Conservation (phyloP, 1,284 basidiomycete genomes). For the Exsudoporus floridanus region DNA sequence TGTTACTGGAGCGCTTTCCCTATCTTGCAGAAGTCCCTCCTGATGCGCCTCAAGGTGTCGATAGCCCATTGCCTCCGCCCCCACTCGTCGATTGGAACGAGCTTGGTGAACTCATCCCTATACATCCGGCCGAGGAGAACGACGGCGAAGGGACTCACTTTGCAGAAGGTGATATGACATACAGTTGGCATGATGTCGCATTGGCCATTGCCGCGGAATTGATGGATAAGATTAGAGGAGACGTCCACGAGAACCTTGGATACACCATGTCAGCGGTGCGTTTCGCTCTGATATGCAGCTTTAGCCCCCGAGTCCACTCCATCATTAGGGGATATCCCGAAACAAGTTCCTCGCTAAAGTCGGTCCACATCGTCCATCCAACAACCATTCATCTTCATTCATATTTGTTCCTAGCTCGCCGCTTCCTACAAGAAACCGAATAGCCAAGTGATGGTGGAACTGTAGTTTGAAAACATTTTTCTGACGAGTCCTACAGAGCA, state of each 20-base stretch:
- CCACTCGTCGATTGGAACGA: slow-evolving; percentile 66
- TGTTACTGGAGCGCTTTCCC: slow-evolving; percentile 73
- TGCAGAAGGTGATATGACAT: slow-evolving; percentile 37
- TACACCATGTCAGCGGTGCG: slow-evolving; percentile 97
- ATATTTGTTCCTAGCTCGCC: slow-evolving; percentile 53
- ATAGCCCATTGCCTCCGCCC: slow-evolving; percentile 81
- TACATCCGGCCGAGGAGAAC: slow-evolving; percentile 39
- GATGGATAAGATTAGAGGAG: slow-evolving; percentile 75
- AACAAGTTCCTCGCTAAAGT: slow-evolving; percentile 97
- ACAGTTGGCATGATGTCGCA: slow-evolving; percentile 87
- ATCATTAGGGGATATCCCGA: slow-evolving; percentile 75
- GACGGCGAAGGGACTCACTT: slow-evolving; percentile 23
- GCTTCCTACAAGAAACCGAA: slow-evolving; percentile 91
- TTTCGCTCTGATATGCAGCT: slow-evolving; percentile 46
- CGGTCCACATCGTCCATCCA: slow-evolving; percentile 2
- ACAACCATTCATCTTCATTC: background rate
- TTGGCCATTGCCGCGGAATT: slow-evolving; percentile 87
- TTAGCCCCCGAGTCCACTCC: slow-evolving; percentile 34
- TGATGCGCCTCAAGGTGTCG: slow-evolving; percentile 69
- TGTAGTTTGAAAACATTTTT: background rate
- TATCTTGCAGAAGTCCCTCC: slow-evolving; percentile 70
- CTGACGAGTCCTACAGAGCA: slow-evolving; percentile 45
- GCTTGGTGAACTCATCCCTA: slow-evolving; percentile 71
- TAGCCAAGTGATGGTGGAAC: slow-evolving; percentile 55
- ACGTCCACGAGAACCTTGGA: slow-evolving; percentile 66